These are phyloP conservation scores for Rickenella mellea DNA, from an alignment of 768 basidiomycete genomes.

Conservation along the genomic window DNA sequence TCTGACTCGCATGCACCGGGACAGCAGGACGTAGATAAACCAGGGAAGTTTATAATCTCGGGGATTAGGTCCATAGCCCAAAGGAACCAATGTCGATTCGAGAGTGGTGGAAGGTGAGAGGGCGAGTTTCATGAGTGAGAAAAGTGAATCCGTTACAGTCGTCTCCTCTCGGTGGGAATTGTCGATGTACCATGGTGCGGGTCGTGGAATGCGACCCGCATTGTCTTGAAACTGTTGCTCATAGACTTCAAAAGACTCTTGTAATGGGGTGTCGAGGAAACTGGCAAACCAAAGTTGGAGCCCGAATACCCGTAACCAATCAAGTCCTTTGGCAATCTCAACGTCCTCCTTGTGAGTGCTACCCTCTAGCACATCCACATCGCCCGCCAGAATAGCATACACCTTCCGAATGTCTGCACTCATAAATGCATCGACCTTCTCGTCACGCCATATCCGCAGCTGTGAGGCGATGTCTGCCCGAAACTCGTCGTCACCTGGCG, in stretches of 20 bases:
- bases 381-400: conserved; percentile 78
- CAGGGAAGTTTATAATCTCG: conserved; percentile 81
- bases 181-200: conserved; percentile 52
- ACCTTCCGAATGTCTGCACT: conserved; percentile 61
- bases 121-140: conserved; percentile 69
- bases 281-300: conserved; percentile 84
- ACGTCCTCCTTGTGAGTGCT: conserved; percentile 47
- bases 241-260: conserved; percentile 60
- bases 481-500: conserved; percentile 68
- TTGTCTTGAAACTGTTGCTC: conserved; percentile 30
- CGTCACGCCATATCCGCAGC: conserved; percentile 72
- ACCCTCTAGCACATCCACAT: conserved; percentile 49
- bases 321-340: conserved; percentile 60
- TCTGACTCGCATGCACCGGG: conserved; percentile 70
- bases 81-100: conserved; percentile 53
- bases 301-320: conserved; percentile 93
- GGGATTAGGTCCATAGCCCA: conserved; percentile 66
- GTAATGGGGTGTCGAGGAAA: conserved; percentile 58
- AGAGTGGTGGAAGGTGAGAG: conserved; percentile 63
- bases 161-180: conserved; percentile 15
- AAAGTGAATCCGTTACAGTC: conserved; percentile 61
- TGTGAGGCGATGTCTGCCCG: conserved; percentile 66
- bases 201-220: conserved; percentile 35
- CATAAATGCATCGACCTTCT: conserved; percentile 63
- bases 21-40: conserved; percentile 87